These are phyloP conservation scores for Xylariaceae sp. DNA, from an alignment of 2,329 filamentous ascomycete genomes.

Conservation along the genomic window DNA sequence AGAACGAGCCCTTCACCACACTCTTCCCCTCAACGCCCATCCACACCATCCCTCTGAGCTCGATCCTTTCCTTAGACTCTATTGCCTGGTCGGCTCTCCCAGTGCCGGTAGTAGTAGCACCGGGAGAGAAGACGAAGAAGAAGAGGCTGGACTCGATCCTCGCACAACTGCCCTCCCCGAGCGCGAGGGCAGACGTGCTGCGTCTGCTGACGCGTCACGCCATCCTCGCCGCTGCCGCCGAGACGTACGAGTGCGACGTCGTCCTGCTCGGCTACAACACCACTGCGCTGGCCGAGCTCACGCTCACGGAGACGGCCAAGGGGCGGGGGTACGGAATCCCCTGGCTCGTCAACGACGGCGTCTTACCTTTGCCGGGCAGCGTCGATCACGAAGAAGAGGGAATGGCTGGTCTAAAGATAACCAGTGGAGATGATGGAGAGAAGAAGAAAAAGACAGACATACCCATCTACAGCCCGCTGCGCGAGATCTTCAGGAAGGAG, in stretches of 20 bases:
- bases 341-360: conserved; percentile 74
- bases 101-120: conserved; percentile 1
- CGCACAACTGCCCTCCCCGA: conserved; percentile 60
- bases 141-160: too few relatives aligned
- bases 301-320: conserved; percentile 83
- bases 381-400: neutral
- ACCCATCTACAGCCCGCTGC: conserved; percentile 68
- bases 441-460: conserved; percentile 18
- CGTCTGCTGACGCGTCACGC: conserved; percentile 66
- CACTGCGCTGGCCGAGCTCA: conserved; percentile 78
- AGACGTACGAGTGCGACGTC: conserved; percentile 52
- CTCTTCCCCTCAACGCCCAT: conserved; percentile 64
- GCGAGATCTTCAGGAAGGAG: conserved; percentile 81
- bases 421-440: conserved; percentile 19
- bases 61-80: conserved; percentile 20
- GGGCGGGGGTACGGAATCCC: conserved; percentile 80
- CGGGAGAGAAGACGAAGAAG: too few relatives aligned
- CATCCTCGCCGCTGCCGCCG: conserved; percentile 59
- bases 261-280: conserved; percentile 83
- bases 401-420: too few relatives aligned
- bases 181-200: conserved; percentile 69
- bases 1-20: conserved; percentile 17
- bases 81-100: conserved; percentile 51
- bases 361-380: conserved; percentile 29
- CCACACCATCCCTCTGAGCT: conserved; percentile 55